Percentiles rank a stretch among this genome's conserved stretches.
Evolutionary conservation across 805 yeast species (phyloP).

Genomic region (Hemisphaericaspora nanyangensis): DNA sequence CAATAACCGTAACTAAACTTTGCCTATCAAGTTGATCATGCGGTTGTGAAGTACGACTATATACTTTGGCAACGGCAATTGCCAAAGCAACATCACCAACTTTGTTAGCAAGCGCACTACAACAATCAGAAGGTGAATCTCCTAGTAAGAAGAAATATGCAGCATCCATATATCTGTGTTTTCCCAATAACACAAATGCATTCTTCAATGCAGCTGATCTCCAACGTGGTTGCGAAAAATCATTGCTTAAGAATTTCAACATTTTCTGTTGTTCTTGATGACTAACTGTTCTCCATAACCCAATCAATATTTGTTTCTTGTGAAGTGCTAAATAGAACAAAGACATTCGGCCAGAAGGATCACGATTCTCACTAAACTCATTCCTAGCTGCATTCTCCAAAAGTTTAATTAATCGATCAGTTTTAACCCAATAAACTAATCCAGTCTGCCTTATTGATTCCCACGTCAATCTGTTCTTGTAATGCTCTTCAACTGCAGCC

Average conservation of each 20-base stretch:
- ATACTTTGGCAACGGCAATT: constrained; percentile 73
- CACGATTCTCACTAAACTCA: constrained; percentile 59
- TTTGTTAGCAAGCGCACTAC: constrained; percentile 66
- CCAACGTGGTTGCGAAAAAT: constrained; percentile 77
- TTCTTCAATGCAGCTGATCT: constrained; percentile 84
- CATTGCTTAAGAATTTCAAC: constrained; percentile 70
- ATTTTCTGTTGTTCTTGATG: constrained; percentile 83
- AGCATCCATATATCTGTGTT: constrained; percentile 82
- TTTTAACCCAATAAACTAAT: constrained; percentile 64
- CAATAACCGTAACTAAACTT: constrained; percentile 35
- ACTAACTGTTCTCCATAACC: constrained; percentile 78
- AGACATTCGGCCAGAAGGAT: constrained; percentile 68
- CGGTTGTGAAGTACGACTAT: constrained; percentile 32
- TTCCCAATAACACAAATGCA: constrained; percentile 85
- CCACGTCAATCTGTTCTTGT: constrained; percentile 55
- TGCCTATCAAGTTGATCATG: not conserved
- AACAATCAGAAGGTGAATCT: constrained; percentile 70
- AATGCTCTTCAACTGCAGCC: constrained; percentile 42
- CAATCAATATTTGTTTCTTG: constrained; percentile 71
- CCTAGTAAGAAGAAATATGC: constrained; percentile 86
- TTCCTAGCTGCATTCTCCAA: constrained; percentile 71
- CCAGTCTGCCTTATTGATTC: constrained; percentile 54
- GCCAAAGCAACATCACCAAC: constrained; percentile 71
- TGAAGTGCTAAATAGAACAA: constrained; percentile 73
- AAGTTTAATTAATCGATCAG: constrained; percentile 24